These are phyloP conservation scores for Trypanosoma rangeli DNA, from an alignment of 208 protist genomes.

Conservation along the genomic window DNA sequence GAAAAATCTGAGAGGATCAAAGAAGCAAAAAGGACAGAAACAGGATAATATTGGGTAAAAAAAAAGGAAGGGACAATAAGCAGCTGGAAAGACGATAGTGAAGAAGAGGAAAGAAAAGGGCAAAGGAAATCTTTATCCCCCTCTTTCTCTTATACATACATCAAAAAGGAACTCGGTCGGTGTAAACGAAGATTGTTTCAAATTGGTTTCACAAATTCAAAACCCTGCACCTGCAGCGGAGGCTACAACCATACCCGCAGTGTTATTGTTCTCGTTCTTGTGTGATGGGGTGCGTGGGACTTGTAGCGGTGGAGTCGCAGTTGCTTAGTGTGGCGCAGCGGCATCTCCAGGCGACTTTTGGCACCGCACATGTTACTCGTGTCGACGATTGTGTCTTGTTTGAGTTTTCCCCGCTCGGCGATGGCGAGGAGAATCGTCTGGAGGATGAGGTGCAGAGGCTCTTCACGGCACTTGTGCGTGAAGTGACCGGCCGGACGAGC, in stretches of 20 bases:
- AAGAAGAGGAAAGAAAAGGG: conserved; percentile 13
- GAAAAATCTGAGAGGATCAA: neutral
- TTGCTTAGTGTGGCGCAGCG: conserved; percentile 83
- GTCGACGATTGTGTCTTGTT: conserved; percentile 85
- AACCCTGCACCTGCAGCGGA: neutral
- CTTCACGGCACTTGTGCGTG: conserved; percentile 69
- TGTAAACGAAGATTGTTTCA: too few species aligned
- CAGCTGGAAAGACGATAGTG: neutral
- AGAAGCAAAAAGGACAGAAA: neutral
- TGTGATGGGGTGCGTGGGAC: conserved; percentile 28
- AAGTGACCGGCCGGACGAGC: conserved; percentile 58
- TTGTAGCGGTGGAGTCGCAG: conserved; percentile 79
- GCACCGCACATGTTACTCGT: conserved; percentile 51
- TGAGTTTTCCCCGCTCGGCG: conserved; percentile 43
- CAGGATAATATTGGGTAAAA: too few species aligned
- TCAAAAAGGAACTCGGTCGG: conserved; percentile 2
- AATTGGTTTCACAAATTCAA: neutral
- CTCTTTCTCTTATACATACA: neutral
- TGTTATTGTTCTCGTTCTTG: neutral
- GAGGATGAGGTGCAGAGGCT: conserved; percentile 74
- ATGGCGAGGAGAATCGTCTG: conserved; percentile 34
- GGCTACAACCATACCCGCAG: neutral
- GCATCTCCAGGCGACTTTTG: conserved; percentile 77
- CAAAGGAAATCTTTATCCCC: neutral
- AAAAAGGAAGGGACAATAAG: neutral